phyloP scores from a whole-genome alignment of 2,329 filamentous ascomycete species.

The Paracamarosporium sp. region DNA sequence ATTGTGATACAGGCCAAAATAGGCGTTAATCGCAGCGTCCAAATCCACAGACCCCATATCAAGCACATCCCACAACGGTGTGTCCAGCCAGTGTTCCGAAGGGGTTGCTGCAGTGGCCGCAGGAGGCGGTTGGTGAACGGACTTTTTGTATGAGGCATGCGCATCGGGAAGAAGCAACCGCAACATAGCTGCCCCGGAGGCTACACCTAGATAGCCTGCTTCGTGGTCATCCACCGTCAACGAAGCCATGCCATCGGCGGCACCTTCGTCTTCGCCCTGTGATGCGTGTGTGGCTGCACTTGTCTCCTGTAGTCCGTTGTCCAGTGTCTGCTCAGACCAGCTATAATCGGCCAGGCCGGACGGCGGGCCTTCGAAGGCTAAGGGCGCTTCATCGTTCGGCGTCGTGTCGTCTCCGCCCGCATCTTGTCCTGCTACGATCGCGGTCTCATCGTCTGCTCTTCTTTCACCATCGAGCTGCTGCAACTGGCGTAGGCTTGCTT shows the following conservation, averaged over 20 bases:
- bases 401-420: neutral
- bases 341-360: constrained; percentile 9
- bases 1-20: constrained; percentile 10
- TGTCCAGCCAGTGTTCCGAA: constrained; percentile 21
- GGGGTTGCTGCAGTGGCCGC: neutral
- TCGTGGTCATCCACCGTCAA: constrained; percentile 42
- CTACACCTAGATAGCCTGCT: constrained; percentile 55
- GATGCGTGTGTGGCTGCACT: neutral
- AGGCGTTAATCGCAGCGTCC: constrained; percentile 8
- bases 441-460: constrained; percentile 5
- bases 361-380: constrained; percentile 4
- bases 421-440: constrained; percentile 12
- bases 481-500: constrained; percentile 6
- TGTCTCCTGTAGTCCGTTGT: neutral
- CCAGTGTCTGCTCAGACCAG: constrained; percentile 7
- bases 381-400: neutral
- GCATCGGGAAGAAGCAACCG: constrained; percentile 26
- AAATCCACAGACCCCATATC: constrained; percentile 4
- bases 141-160: constrained; percentile 4
- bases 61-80: constrained; percentile 9
- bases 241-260: constrained; percentile 37
- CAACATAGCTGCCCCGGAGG: constrained; percentile 55
- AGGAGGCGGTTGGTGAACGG: neutral
- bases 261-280: constrained; percentile 5
- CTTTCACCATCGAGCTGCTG: neutral